A percentile compares a stretch with the other conserved stretches of the same genome.
Evolutionary conservation across 2,329 filamentous ascomycete species (phyloP).

Genomic region (Colletotrichum abscissum): DNA sequence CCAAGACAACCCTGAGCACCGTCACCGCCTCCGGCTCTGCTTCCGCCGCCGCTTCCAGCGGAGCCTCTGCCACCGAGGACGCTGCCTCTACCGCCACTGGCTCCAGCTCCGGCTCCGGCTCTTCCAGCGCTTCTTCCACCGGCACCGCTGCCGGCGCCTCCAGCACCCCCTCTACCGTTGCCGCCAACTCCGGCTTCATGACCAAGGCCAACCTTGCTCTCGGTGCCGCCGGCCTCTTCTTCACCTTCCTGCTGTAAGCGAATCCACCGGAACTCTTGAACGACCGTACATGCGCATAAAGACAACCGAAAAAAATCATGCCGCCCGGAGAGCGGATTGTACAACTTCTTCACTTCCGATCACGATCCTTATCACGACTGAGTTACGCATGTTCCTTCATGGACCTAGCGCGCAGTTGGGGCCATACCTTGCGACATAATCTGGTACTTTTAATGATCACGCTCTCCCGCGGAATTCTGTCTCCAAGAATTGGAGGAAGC

Average conservation of each 20-base stretch:
- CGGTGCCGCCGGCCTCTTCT: slow-evolving; percentile 35
- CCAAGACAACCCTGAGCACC: slow-evolving; percentile 35
- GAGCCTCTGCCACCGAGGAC: slow-evolving; percentile 13
- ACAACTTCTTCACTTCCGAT: slow-evolving; percentile 19
- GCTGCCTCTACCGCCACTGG: slow-evolving; percentile 16
- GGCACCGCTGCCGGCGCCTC: slow-evolving; percentile 11
- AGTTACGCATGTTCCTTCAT: neutral
- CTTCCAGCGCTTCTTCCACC: neutral
- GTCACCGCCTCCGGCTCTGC: slow-evolving; percentile 25
- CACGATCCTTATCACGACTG: slow-evolving; percentile 30
- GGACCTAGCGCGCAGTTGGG: slow-evolving; percentile 9
- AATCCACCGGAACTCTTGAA: slow-evolving; percentile 12
- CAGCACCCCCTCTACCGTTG: slow-evolving; percentile 23
- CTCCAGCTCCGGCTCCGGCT: slow-evolving; percentile 10
- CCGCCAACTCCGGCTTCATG: slow-evolving; percentile 31
- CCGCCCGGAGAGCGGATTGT: slow-evolving; percentile 36
- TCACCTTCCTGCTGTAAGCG: slow-evolving; percentile 36
- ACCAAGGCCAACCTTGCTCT: slow-evolving; percentile 37
- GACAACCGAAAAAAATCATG: slow-evolving; percentile 16
- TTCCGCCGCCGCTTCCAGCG: slow-evolving; percentile 13
- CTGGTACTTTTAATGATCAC: slow-evolving; percentile 30
- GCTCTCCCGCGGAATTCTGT: slow-evolving; percentile 13
- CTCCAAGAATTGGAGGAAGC: slow-evolving; percentile 1
- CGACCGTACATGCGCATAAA: slow-evolving; percentile 26
- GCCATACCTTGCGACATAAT: slow-evolving; percentile 19